Evolutionary conservation across 225 moss, liverwort and hornwort species (phyloP).

Genomic region (Climacium dendroides): DNA sequence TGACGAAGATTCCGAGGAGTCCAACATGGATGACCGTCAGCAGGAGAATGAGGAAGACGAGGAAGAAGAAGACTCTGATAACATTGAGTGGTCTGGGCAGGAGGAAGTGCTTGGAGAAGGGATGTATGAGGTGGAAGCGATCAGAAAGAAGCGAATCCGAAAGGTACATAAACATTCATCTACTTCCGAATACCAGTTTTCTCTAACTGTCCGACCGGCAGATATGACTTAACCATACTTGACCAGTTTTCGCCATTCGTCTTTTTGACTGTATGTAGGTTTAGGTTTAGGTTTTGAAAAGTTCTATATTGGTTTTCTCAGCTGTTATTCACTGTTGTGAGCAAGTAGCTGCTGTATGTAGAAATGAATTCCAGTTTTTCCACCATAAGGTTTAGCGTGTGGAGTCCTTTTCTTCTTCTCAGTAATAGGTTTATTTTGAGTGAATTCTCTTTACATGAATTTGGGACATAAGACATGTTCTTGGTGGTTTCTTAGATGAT

Average conservation of each 20-base stretch:
- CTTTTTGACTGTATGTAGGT: background rate
- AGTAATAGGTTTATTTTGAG: background rate
- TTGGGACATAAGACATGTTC: background rate
- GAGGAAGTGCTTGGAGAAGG: conserved; percentile 56
- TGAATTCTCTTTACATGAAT: background rate
- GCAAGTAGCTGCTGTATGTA: background rate
- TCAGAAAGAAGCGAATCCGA: conserved; percentile 48
- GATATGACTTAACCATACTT: no score
- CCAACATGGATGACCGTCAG: conserved; percentile 31
- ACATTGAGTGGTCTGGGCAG: conserved; percentile 16
- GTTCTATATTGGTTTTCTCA: background rate
- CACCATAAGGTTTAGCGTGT: background rate
- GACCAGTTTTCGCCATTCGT: background rate
- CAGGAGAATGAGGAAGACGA: conserved; percentile 15
- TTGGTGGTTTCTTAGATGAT: background rate
- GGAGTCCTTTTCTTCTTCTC: background rate
- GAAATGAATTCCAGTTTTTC: background rate
- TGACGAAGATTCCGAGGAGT: conserved; percentile 31
- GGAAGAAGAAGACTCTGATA: conserved; percentile 17
- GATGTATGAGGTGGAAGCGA: conserved; percentile 55
- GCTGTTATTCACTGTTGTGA: background rate
- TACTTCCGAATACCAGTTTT: background rate
- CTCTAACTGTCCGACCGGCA: no score
- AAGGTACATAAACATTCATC: conserved; percentile 16
- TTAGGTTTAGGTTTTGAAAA: background rate